Percentiles rank a stretch among this genome's conserved stretches.
Conservation (phyloP, 257 asterid genomes). For the Salvia splendens region DNA sequence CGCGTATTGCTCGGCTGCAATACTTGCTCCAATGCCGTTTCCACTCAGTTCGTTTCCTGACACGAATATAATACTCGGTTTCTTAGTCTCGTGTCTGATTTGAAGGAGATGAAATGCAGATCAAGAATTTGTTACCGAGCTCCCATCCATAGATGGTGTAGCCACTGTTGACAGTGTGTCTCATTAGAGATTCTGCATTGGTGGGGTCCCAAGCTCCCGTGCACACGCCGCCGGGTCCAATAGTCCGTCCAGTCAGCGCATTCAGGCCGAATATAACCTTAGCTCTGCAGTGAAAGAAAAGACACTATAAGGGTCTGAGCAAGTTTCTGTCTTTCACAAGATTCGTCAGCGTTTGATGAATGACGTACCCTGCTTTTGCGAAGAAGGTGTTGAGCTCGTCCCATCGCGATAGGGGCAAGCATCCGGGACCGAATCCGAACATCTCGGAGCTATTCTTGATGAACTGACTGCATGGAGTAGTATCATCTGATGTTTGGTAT, state of each 20-base stretch:
- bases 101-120: not conserved
- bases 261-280: slow-evolving; percentile 74
- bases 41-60: slow-evolving; percentile 92
- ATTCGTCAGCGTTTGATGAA: not conserved
- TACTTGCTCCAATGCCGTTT: slow-evolving; percentile 61
- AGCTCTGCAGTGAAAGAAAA: slow-evolving; percentile 48
- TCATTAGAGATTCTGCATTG: slow-evolving; percentile 68
- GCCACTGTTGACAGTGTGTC: slow-evolving; percentile 53
- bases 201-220: slow-evolving; percentile 79
- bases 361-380: slow-evolving; percentile 58
- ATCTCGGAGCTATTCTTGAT: slow-evolving; percentile 41
- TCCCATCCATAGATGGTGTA: slow-evolving; percentile 79
- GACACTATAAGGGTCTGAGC: not conserved
- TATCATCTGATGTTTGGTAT: slow-evolving; percentile 52
- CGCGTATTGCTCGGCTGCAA: slow-evolving; percentile 70
- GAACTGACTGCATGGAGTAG: slow-evolving; percentile 50
- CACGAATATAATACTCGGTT: not conserved
- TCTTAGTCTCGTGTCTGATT: not conserved
- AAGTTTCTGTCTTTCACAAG: not conserved
- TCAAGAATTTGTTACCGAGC: slow-evolving; percentile 54
- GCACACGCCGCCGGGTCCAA: slow-evolving; percentile 43
- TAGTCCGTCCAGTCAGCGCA: slow-evolving; percentile 60
- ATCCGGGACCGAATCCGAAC: slow-evolving; percentile 75
- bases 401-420: slow-evolving; percentile 84
- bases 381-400: slow-evolving; percentile 69